Base-by-base conservation (phyloP, 2,329 filamentous ascomycete species). In the Xylaria sp. region DNA sequence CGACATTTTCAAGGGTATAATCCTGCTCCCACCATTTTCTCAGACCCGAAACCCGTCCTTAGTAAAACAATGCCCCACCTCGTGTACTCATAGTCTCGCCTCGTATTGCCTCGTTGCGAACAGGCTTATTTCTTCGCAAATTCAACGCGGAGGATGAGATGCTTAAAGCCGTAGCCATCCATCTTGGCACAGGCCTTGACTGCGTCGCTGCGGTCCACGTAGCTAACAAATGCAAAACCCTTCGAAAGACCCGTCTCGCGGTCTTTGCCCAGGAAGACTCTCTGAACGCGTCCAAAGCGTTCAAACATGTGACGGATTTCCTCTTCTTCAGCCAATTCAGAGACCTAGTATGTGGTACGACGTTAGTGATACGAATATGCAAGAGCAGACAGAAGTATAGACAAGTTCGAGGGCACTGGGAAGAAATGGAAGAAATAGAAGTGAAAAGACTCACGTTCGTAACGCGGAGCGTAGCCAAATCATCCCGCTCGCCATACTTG, bases 181-280 rank as follows among this genome's bases (percentile, higher is more conserved):
- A 99, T 93, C 84, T 96, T 97, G 79, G 89, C 88, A 79, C 91
- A 95, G 46, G 94, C 94, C 80, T 89, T 90, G 69, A 91, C 90
- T 68, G 94, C 94, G 76, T 99, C 94, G 68, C 82, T 77, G 68
- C 94, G 83, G 76, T 99, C 94, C 62, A 89, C 90, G 73, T 94
- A 99, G 76, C 91, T 96, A 82, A 99, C 95, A 76, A 99, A 99
- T 19, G 95, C 95, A 75, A 99, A 99, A 64, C 94, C 94, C 86
- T 99, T 99, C 69, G 94, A 94, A 74, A 93, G 81, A 63, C 92
- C 91, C 46, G 94, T 99, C 71, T 99, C 94, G 74, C 94, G 83
- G 79, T 99, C 94, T 83, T 97, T 97, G 71, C 94, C 94, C 71
- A 99, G 78, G 83, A 99, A 99, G 55, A 99, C 94, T 76, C 94